Evolutionary conservation across 768 basidiomycete species (phyloP), one percentile per base, ranked within the genome.

Genomic region (Podaxis pistillaris): DNA sequence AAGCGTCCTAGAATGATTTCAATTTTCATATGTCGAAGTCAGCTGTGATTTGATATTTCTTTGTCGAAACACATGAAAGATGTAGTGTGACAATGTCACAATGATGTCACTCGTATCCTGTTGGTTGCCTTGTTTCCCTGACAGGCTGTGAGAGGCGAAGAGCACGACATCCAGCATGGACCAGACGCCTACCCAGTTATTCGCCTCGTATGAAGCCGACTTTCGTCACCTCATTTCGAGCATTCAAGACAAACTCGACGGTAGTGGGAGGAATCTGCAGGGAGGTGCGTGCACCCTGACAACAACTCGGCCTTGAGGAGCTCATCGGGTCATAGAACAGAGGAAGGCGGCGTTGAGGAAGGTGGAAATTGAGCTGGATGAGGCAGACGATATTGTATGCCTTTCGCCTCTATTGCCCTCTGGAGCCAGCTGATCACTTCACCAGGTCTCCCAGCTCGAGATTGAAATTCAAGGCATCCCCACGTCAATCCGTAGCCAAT

Each of bases 391-490:
- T 78, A 91, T 96, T 73, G 94, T 91, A 66, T 52, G 90, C 74
- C 1, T 9, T 12, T 30, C 46, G 8, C 49, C 28, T 2, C 6
- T 52, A n/a, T n/a, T 2, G n/a, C 44, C 26, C 19, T 52, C 3
- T 41, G 4, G 55, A 26, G 8, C 8, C 46, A 28, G 22, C 22
- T 37, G 53, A 7, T 12, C 63, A 59, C 44, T 33, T 36, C 37
- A 37, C 13, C 68, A 97, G 94, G 81, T 97, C 61, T 93, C 93
- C 41, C 95, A 96, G 79, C 91, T 98, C 81, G 94, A 96, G 73
- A 84, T 95, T 46, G 95, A 97, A 74, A 87, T 95, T 9, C 94
- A 93, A 64, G 93, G 92, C 1, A 94, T 96, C 71, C 94, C 94
- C 0, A 84, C 90, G 69, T 93, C 91, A 22, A 83, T 96, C 70